Evolutionary conservation across 257 asterid species (phyloP).

Genomic region (Solanum medicagineum): DNA sequence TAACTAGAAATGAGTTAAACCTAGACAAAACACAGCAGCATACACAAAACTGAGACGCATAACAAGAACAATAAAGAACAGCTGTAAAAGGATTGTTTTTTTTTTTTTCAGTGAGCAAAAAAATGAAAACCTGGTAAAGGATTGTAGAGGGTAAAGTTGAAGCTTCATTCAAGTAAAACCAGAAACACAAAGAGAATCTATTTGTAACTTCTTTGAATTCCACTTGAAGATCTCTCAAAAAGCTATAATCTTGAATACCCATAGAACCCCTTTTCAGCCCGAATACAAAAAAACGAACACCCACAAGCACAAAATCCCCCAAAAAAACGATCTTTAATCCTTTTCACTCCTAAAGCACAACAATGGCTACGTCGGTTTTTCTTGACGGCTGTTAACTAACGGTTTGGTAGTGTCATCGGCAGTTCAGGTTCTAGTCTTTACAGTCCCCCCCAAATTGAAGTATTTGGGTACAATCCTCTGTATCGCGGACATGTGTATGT

Average conservation of each 20-base stretch:
- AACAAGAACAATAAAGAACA: neutral
- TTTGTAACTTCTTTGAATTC: conserved; percentile 33
- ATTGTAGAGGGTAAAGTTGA: conserved; percentile 40
- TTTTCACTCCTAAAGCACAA: conserved; percentile 1
- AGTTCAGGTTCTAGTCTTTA: conserved; percentile 45
- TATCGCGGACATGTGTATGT: neutral
- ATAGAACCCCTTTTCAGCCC: conserved; percentile 10
- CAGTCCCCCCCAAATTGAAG: conserved; percentile 32
- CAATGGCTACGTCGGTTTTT: conserved; percentile 5
- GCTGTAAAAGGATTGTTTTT: neutral
- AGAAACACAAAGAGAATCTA: conserved; percentile 53
- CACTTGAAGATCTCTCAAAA: conserved; percentile 48
- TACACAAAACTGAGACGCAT: neutral
- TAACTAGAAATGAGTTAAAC: neutral
- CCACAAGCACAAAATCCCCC: neutral
- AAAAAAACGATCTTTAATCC: neutral
- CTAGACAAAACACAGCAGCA: neutral
- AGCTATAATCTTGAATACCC: conserved; percentile 26
- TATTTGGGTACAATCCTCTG: conserved; percentile 24
- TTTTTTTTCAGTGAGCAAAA: neutral
- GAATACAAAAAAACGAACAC: conserved; percentile 5
- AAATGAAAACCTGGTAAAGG: conserved; percentile 53
- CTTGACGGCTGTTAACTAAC: conserved; percentile 74
- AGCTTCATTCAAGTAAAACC: conserved; percentile 54
- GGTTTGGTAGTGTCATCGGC: conserved; percentile 77